phyloP scores from a whole-genome alignment of 345 rosid genomes.

The Populus alba region DNA sequence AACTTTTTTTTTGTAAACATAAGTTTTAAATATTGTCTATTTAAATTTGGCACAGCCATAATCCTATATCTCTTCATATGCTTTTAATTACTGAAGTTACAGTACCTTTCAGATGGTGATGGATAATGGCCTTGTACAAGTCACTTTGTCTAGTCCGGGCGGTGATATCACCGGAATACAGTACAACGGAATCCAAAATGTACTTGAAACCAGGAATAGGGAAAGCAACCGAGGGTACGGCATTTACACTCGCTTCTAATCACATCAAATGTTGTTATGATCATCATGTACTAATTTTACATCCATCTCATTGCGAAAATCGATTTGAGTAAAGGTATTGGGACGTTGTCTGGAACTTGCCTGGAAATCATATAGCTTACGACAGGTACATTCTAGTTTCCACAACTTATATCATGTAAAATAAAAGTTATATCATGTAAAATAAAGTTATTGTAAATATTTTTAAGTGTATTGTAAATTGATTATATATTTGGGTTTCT shows the following conservation, averaged over 20 bases:
- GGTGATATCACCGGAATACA: slow-evolving; percentile 61
- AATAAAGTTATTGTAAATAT: not conserved
- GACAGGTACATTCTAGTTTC: slow-evolving; percentile 39
- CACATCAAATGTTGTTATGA: not conserved
- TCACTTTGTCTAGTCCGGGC: slow-evolving; percentile 55
- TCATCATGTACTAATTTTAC: not conserved
- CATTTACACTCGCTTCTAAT: not conserved
- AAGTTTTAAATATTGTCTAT: too few relatives aligned
- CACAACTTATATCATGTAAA: not conserved
- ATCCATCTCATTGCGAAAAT: not conserved
- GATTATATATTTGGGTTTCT: not conserved
- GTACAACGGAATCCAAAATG: slow-evolving; percentile 58
- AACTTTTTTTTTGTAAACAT: too few relatives aligned
- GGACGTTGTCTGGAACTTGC: slow-evolving; percentile 76
- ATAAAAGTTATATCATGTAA: not conserved
- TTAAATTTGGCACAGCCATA: too few relatives aligned
- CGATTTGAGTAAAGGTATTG: slow-evolving; percentile 51
- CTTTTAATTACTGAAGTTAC: not conserved
- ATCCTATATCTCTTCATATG: not conserved
- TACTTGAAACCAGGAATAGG: slow-evolving; percentile 37
- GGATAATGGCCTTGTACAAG: slow-evolving; percentile 61
- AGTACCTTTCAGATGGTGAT: slow-evolving; percentile 47
- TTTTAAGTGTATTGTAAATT: too few relatives aligned
- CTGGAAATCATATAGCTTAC: slow-evolving; percentile 14
- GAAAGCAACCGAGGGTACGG: slow-evolving; percentile 57